Conservation (phyloP, 208 protist genomes). For the Leishmania aethiopica region DNA sequence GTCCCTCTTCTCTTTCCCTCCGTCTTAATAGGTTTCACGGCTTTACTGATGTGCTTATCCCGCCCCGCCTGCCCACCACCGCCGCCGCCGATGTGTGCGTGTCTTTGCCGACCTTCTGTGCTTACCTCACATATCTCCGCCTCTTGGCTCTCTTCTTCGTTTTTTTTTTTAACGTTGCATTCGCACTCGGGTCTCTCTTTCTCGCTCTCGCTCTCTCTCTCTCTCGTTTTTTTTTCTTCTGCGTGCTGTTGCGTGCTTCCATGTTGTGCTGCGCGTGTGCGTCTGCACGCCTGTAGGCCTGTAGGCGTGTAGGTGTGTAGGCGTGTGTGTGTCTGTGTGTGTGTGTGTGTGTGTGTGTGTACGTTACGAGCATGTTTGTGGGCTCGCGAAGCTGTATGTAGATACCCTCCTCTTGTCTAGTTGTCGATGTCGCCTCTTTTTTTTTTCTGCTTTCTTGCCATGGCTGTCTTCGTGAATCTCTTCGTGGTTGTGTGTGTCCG, state of each 20-base stretch:
- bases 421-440: background rate
- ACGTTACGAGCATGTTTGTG: background rate
- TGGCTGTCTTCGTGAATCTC: background rate
- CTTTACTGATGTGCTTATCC: background rate
- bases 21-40: background rate
- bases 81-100: background rate
- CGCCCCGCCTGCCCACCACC: background rate
- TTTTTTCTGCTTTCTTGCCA: background rate
- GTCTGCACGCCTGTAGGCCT: background rate
- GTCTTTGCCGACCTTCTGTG: background rate
- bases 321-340: background rate
- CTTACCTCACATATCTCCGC: background rate
- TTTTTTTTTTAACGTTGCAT: background rate
- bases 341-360: slow-evolving; percentile 1
- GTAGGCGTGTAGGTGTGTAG: too few species aligned
- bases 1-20: background rate
- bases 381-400: background rate
- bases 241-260: background rate
- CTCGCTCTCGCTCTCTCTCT: too few species aligned
- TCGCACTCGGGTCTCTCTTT: background rate
- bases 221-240: background rate
- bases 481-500: background rate
- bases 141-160: background rate
- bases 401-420: background rate
- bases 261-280: background rate